Percentiles rank a stretch among this genome's conserved stretches.
phyloP scores from a whole-genome alignment of 1,284 basidiomycete genomes.

The Chalciporus sp. region DNA sequence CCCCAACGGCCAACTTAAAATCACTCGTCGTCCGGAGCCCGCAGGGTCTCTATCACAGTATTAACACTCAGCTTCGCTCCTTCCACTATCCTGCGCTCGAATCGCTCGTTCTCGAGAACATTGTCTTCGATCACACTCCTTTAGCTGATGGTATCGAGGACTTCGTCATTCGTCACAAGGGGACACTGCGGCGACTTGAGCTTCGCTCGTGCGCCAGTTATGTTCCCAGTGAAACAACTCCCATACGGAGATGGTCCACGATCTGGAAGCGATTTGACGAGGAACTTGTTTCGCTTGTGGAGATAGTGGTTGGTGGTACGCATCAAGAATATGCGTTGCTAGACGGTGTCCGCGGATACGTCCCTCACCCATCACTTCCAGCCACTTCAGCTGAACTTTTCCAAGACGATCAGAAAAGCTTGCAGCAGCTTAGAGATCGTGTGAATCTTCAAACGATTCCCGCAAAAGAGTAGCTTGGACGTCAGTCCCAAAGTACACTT shows the following conservation, averaged over 20 bases:
- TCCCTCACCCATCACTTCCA: slow-evolving; percentile 19
- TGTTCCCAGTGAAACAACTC: slow-evolving; percentile 4
- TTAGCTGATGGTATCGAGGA: slow-evolving; percentile 29
- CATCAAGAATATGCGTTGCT: slow-evolving; percentile 26
- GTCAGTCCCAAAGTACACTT: background rate
- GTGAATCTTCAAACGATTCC: slow-evolving; percentile 17
- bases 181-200: slow-evolving; percentile 24
- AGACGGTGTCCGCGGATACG: slow-evolving; percentile 23
- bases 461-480: background rate
- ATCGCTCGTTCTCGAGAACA: slow-evolving; percentile 32
- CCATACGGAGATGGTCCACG: slow-evolving; percentile 28
- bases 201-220: slow-evolving; percentile 31
- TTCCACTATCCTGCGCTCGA: slow-evolving; percentile 29
- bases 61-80: slow-evolving; percentile 19
- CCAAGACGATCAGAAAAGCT: slow-evolving; percentile 16
- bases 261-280: slow-evolving; percentile 28
- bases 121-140: slow-evolving; percentile 29
- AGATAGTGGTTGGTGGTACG: slow-evolving; percentile 19
- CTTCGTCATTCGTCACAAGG: slow-evolving; percentile 34
- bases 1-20: slow-evolving; percentile 23
- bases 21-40: slow-evolving; percentile 30
- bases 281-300: slow-evolving; percentile 25
- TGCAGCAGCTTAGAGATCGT: slow-evolving; percentile 8
- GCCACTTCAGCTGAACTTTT: background rate
- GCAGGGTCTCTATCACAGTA: slow-evolving; percentile 33